Conservation (phyloP, 331 rosid species). For the Acacia concinna region DNA sequence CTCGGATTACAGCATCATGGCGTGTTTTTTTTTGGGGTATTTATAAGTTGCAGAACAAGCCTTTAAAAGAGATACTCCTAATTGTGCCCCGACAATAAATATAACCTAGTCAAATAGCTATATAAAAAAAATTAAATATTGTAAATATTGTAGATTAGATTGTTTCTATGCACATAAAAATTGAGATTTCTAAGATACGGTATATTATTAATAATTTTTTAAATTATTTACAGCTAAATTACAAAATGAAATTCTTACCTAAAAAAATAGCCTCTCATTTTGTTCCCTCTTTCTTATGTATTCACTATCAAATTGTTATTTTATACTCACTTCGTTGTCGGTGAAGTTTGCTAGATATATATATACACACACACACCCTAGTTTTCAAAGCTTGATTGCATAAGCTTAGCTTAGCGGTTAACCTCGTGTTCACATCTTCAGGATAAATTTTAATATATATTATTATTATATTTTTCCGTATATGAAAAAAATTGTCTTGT, state of each 20-base stretch:
- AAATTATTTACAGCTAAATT: not conserved
- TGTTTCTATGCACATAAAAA: not conserved
- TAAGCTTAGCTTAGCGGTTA: conserved; percentile 10
- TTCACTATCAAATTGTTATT: not conserved
- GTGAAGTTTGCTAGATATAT: conserved; percentile 12
- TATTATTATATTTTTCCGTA: not conserved
- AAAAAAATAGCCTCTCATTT: not conserved
- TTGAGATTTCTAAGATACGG: not conserved
- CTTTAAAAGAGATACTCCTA: too few relatives aligned
- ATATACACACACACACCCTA: conserved; percentile 36
- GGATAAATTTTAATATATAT: not conserved
- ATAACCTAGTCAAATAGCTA: too few relatives aligned
- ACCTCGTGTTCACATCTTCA: conserved; percentile 13
- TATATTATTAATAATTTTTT: not conserved
- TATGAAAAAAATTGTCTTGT: not conserved
- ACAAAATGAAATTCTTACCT: not conserved
- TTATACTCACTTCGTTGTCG: conserved; percentile 30
- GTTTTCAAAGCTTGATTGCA: conserved; percentile 29
- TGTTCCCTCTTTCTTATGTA: not conserved
- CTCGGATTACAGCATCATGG: too few relatives aligned
- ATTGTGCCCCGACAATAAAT: too few relatives aligned
- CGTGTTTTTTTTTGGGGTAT: too few relatives aligned
- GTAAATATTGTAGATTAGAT: too few relatives aligned
- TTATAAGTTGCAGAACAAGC: too few relatives aligned
- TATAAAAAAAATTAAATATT: too few relatives aligned